Evolutionary conservation across 306 rosid genomes (phyloP), one percentile per base, ranked within the genome.

Genomic region (Calophaca sinica): DNA sequence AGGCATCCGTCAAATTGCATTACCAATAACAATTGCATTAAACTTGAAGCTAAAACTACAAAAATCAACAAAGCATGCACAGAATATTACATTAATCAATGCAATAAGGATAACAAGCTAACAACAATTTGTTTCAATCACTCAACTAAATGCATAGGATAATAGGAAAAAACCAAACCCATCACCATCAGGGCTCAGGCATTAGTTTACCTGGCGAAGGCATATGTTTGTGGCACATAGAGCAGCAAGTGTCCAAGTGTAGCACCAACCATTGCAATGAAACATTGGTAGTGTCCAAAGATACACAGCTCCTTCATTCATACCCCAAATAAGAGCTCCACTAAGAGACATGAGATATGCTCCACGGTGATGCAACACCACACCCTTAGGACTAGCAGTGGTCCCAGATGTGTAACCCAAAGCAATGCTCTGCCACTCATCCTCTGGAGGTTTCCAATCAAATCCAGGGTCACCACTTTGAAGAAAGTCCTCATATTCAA

Each of bases 201-300:
- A 65, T 45, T 14, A 28, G 63, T 64, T 78, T 79, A 87, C 98
- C 98, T 94, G 98, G 13, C 98, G 90, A 63, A 94, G 96, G 79
- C 98, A 91, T 65, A 94, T 88, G 68, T 80, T 91, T 9, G 98
- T 94, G 35, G 90, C 98, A 74, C 86, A 88, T 26, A 94, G 20
- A 75, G 97, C 98, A 28, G 98, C 93, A 67, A 94, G 90, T 26
- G 91, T 75, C 98, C 98, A 91, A 59, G 94, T 54, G 83, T 87
- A 94, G 67, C 94, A 88, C 98, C 98, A 94, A 75, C 98, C 98
- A 80, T 94, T 94, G 83, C 98, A 94, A 78, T 94, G 98, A 79
- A 94, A 94, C 98, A 94, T 91, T 39, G 98, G 98, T 7, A 94
- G 80, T 38, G 98, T 89, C 98, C 98, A 94, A 32, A 94, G 85